phyloP scores from a whole-genome alignment of 106 monocot species.

The Acorus gramineus region DNA sequence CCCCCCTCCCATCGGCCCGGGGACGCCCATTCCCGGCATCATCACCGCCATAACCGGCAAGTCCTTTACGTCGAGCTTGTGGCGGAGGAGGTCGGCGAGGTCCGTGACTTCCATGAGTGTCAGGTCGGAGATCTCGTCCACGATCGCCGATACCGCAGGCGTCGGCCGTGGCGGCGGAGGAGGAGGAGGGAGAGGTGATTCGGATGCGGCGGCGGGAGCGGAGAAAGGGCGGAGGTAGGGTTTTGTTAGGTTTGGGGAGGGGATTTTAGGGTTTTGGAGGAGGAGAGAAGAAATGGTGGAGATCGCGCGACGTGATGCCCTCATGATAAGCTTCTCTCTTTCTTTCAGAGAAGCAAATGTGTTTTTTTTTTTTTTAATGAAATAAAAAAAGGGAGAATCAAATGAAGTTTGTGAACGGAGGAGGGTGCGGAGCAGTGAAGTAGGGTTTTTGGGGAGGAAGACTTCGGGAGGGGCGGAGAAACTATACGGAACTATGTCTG shows the following conservation, averaged over 20 bases:
- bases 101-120: conserved; percentile 13
- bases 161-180: conserved; percentile 1
- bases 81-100: conserved; percentile 4
- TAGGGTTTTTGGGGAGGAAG: too few species aligned
- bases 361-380: too few species aligned
- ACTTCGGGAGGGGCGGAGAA: too few species aligned
- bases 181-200: background rate
- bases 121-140: conserved; percentile 12
- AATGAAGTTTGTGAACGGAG: too few species aligned
- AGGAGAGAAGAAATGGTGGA: too few species aligned
- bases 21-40: conserved; percentile 3
- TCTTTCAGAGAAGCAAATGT: too few species aligned
- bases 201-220: background rate
- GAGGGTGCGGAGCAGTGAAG: too few species aligned
- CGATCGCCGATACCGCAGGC: conserved; percentile 8
- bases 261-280: too few species aligned
- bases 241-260: background rate
- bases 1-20: background rate
- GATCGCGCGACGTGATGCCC: too few species aligned
- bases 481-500: too few species aligned
- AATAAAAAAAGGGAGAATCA: too few species aligned
- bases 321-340: too few species aligned
- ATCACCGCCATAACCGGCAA: conserved; percentile 13
- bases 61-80: conserved; percentile 1
- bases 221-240: background rate